Base-by-base conservation (phyloP, 2,329 filamentous ascomycete species). In the Fusarium camptoceras region DNA sequence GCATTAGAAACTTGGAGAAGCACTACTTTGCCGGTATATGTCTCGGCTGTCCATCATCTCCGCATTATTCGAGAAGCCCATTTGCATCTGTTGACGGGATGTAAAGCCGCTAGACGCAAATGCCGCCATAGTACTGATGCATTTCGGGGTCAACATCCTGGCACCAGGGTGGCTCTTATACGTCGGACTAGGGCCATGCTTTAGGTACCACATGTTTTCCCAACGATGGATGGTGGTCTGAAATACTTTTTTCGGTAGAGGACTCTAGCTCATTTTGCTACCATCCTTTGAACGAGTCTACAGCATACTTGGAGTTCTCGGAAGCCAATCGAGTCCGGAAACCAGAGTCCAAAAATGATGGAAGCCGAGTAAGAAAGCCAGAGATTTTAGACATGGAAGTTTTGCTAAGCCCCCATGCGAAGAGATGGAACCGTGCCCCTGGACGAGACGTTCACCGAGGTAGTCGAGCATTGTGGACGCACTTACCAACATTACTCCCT, bases 401-500 rank as follows among this genome's bases (percentile, higher is more conserved):
- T 51, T 64, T 43, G 60, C 77, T 79, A 73, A 78, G 37, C 54
- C 63, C 43, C 61, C 37, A 44, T 51, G 50, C 42, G 49, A 75
- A 88, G 85, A 70, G 82, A 84, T 72, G 81, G 81, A 69, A 87
- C 82, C 51, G 83, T 81, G 63, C 82, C 84, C 70, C 80, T 92
- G 71, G 89, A 91, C 78, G 84, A 85, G 57, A 80, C 81, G 46
- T 88, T 87, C 75, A 81, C 87, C 70, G 85, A 90, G 74, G 89
- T 87, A 8, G 80, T 91, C 62, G 82, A 83, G 18, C 82, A 90
- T 70, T 83, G 90, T 77, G 89, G 88, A 64, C 85, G 92, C 76
- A 84, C 86, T 48, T 94, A 89, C 77, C 91, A 94, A 71, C 85
- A 85, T 75, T 89, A 90, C 80, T 86, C 91, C 22, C 78, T 93